phyloP scores from a whole-genome alignment of 768 basidiomycete species.

The Panaeolus cyanescens region DNA sequence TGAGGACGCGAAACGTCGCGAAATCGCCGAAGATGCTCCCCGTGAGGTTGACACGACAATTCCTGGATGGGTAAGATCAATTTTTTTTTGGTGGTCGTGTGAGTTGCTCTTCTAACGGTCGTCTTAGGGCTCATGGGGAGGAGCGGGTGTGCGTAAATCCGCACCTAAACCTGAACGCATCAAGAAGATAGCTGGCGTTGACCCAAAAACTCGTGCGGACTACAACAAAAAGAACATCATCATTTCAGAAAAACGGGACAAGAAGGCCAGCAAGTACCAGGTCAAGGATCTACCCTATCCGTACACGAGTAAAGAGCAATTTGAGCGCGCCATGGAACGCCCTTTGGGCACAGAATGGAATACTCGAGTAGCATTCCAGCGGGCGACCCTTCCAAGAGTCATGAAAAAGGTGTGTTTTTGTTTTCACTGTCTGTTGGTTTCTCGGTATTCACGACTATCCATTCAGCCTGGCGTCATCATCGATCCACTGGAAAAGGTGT shows the following conservation, averaged over 20 bases:
- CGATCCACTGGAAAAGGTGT: constrained; percentile 62
- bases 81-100: constrained; percentile 3
- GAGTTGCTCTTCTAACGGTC: background rate
- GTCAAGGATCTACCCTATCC: constrained; percentile 93
- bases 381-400: constrained; percentile 81
- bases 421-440: background rate
- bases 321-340: constrained; percentile 77
- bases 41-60: constrained; percentile 86
- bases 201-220: constrained; percentile 80
- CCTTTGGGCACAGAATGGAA: constrained; percentile 95
- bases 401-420: constrained; percentile 76
- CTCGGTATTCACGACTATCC: constrained; percentile 8
- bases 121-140: constrained; percentile 88
- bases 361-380: constrained; percentile 81
- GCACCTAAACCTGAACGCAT: constrained; percentile 71
- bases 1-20: constrained; percentile 76
- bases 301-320: constrained; percentile 92
- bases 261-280: constrained; percentile 88
- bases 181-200: constrained; percentile 82
- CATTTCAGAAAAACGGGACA: constrained; percentile 94
- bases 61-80: constrained; percentile 84
- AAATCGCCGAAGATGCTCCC: constrained; percentile 88
- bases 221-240: constrained; percentile 86
- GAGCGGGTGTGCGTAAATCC: constrained; percentile 63
- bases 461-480: constrained; percentile 69